These are phyloP conservation scores for Sisymbrium altissimum DNA, from an alignment of 345 rosid species.

Conservation along the genomic window DNA sequence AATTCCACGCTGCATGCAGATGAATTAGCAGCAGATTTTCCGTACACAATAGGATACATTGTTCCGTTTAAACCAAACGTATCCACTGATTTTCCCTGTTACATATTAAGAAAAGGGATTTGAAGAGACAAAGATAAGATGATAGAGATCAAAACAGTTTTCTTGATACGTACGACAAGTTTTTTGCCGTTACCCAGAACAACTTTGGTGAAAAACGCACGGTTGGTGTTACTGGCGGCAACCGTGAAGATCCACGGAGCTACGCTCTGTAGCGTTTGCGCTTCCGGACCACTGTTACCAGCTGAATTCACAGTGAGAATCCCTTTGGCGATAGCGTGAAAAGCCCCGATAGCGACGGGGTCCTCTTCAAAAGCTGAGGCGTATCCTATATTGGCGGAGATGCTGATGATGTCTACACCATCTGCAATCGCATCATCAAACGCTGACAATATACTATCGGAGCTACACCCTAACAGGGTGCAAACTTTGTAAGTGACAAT, in stretches of 20 bases:
- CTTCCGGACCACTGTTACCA: constrained; percentile 35
- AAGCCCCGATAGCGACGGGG: constrained; percentile 41
- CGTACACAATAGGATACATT: constrained; percentile 32
- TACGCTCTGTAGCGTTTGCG: background rate
- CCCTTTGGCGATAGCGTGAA: constrained; percentile 47
- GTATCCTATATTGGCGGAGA: constrained; percentile 9
- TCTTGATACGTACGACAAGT: constrained; percentile 35
- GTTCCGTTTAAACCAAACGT: constrained; percentile 26
- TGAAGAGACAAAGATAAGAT: background rate
- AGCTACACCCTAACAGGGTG: background rate
- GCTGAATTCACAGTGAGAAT: constrained; percentile 39
- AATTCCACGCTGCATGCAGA: background rate
- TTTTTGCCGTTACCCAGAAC: constrained; percentile 40
- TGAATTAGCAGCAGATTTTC: constrained; percentile 11
- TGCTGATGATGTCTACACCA: constrained; percentile 36
- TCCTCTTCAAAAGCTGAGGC: background rate
- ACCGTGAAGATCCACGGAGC: constrained; percentile 52
- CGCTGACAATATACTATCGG: constrained; percentile 29
- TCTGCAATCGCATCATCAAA: constrained; percentile 49
- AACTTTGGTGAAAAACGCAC: constrained; percentile 35
- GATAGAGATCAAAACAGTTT: background rate
- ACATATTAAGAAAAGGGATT: background rate
- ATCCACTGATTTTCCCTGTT: constrained; percentile 42
- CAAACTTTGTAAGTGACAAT: constrained; percentile 44
- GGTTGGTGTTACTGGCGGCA: constrained; percentile 46